Conservation (phyloP, 2,329 filamentous ascomycete species). For the Microcyclosporella mali region DNA sequence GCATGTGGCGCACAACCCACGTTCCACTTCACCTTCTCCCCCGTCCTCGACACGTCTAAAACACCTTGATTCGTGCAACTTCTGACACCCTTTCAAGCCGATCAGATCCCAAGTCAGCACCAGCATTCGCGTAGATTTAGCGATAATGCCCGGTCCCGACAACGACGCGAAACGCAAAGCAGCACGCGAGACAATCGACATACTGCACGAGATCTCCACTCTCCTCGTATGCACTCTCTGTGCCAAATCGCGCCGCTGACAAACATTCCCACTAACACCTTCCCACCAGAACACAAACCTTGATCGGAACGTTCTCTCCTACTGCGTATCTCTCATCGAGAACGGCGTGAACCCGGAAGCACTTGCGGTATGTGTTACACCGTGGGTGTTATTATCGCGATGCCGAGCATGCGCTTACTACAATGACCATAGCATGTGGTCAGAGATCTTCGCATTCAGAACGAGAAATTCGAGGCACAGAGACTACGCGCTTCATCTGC, state of each 20-base stretch:
- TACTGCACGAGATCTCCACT: neutral
- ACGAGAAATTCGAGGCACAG: constrained; percentile 21
- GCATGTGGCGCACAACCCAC: neutral
- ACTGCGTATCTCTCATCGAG: constrained; percentile 95
- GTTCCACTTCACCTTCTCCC: neutral
- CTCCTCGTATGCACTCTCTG: neutral
- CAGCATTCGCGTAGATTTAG: neutral
- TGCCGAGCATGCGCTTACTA: no score
- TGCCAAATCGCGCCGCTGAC: neutral
- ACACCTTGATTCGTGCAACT: neutral
- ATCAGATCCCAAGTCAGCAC: constrained; percentile 1
- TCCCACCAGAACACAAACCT: constrained; percentile 66
- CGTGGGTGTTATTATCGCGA: no score
- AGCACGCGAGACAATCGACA: constrained; percentile 68
- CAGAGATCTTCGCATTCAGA: constrained; percentile 40
- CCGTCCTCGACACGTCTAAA: neutral
- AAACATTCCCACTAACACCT: no score
- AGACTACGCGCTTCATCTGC: neutral
- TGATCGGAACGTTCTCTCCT: constrained; percentile 81
- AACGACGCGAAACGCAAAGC: constrained; percentile 64
- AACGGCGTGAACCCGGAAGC: constrained; percentile 96
- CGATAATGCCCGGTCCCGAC: neutral
- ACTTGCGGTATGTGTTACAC: constrained; percentile 67
- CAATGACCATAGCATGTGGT: constrained; percentile 44
- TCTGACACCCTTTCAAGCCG: neutral